Evolutionary conservation across 805 yeast species (phyloP), one percentile per base, ranked within the genome.

Genomic region (Wickerhamiella azymoides): DNA sequence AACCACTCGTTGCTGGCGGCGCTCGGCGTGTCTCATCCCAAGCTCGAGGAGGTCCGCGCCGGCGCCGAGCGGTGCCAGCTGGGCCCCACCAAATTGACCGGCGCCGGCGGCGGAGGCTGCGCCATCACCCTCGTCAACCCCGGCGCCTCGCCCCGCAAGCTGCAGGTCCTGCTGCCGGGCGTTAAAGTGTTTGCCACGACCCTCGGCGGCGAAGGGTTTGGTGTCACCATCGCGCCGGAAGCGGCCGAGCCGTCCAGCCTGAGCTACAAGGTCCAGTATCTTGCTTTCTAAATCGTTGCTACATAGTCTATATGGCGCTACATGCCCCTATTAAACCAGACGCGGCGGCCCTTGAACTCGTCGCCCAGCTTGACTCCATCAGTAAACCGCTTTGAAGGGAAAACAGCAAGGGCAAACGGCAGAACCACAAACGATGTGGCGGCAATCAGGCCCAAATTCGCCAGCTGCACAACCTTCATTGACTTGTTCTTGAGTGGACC

Each of bases 51-150:
- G 43, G 76, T 89, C 25, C 80, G 77, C 56, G 63, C 74, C 17
- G 65, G 76, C n/a, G 72, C 84, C 19, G 88, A 82, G 57, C 71
- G 69, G 43, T 55, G 75, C 47, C 59, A 67, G 3, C 62, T 92
- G 14, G 98, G 98, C 7, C 77, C 81, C 48, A 89, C 98, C 0
- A 92, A 92, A 61, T 71, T 92, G 46, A 92, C 98, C 0, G 98
- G 98, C 36, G 98, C 98, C 0, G 98, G 98, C 30, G 98, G 98
- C 17, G 98, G 98, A 43, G 98, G 98, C 2, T 92, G 98, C 68
- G 94, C 97, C 10, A 80, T 92, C 47, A 92, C 97, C 0, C 64
- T 92, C 33, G 68, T 88, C 13, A 53, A 55, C 72, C 36, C 68
- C 2, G 63, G 61, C 1, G 59, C 53, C 1, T 42, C 39, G 2